A percentile compares a stretch with the other conserved stretches of the same genome.
Evolutionary conservation across 2,329 filamentous ascomycete genomes (phyloP).

Genomic region (Verticillium isaacii): DNA sequence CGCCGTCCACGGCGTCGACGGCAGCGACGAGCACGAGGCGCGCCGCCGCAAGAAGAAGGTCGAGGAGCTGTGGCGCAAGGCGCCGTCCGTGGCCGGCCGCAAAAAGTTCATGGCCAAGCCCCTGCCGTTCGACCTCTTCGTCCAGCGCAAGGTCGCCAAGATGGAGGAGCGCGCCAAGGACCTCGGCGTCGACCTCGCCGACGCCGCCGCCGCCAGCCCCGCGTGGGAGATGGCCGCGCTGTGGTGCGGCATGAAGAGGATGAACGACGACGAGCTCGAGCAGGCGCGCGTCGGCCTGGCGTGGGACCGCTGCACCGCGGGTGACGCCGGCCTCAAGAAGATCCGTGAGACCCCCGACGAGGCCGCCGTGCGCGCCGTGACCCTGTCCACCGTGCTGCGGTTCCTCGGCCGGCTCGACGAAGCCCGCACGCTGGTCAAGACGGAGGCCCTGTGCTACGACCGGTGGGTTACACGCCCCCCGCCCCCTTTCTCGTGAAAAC

Average conservation of each 20-base stretch:
- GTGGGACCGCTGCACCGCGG: slow-evolving; percentile 57
- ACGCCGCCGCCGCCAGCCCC: slow-evolving; percentile 77
- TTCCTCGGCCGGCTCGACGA: slow-evolving; percentile 58
- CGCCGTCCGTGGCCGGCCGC: slow-evolving; percentile 70
- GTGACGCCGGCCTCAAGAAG: slow-evolving; percentile 32
- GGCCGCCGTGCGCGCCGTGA: slow-evolving; percentile 58
- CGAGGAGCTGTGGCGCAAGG: slow-evolving; percentile 65
- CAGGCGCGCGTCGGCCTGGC: slow-evolving; percentile 57
- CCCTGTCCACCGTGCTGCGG: slow-evolving; percentile 62
- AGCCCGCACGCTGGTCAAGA: slow-evolving; percentile 59
- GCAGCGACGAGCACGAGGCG: slow-evolving; percentile 37
- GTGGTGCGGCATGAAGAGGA: slow-evolving; percentile 85
- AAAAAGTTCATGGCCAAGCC: slow-evolving; percentile 88
- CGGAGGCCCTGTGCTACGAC: slow-evolving; percentile 62
- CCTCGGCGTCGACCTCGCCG: slow-evolving; percentile 63
- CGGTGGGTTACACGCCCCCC: slow-evolving; percentile 34
- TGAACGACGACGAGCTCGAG: slow-evolving; percentile 62
- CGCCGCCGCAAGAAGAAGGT: slow-evolving; percentile 57
- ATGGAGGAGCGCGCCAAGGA: slow-evolving; percentile 76
- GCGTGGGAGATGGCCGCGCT: slow-evolving; percentile 89
- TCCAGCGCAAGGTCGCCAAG: slow-evolving; percentile 77
- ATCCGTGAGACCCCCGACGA: slow-evolving; percentile 55
- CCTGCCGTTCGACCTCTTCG: slow-evolving; percentile 84
- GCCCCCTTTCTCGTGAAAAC: neutral
- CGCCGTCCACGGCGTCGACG: slow-evolving; percentile 31